Evolutionary conservation across 495 filamentous ascomycete species (phyloP).

Genomic region (Copromyces sp.): DNA sequence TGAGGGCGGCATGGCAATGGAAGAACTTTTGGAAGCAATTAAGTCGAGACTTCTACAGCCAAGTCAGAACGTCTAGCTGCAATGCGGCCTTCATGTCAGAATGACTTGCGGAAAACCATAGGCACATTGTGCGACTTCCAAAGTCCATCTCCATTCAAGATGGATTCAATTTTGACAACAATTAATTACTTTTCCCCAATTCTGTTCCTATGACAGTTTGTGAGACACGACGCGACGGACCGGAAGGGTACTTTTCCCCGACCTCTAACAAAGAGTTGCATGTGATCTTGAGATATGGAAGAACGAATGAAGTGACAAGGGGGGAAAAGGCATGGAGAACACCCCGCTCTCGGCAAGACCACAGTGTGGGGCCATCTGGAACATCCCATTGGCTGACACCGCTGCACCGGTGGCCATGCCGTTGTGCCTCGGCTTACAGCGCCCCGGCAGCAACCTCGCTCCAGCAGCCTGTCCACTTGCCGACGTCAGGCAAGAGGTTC

Average conservation of each 20-base stretch:
- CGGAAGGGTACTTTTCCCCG: background rate
- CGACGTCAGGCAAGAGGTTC: conserved; percentile 10
- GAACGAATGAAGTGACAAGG: background rate
- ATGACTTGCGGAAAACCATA: background rate
- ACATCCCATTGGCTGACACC: background rate
- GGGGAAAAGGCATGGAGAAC: background rate
- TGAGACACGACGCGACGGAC: background rate
- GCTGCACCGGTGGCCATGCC: background rate
- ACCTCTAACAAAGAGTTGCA: background rate
- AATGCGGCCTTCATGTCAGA: background rate
- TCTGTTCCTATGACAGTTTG: background rate
- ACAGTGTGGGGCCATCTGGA: conserved; percentile 1
- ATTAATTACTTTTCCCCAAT: background rate
- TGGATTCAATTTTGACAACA: background rate
- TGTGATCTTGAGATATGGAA: background rate
- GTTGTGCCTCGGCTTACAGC: conserved; percentile 17
- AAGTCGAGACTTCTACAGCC: background rate
- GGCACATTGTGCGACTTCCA: background rate
- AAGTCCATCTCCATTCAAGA: background rate
- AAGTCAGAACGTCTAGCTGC: background rate
- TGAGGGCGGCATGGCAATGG: background rate
- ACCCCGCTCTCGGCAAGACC: conserved; percentile 18
- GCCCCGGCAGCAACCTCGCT: conserved; percentile 8
- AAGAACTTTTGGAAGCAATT: background rate
- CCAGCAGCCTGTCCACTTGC: conserved; percentile 6